Conservation (phyloP, 1,139 yeast species). For the Nakaseomyces bracarensis region DNA sequence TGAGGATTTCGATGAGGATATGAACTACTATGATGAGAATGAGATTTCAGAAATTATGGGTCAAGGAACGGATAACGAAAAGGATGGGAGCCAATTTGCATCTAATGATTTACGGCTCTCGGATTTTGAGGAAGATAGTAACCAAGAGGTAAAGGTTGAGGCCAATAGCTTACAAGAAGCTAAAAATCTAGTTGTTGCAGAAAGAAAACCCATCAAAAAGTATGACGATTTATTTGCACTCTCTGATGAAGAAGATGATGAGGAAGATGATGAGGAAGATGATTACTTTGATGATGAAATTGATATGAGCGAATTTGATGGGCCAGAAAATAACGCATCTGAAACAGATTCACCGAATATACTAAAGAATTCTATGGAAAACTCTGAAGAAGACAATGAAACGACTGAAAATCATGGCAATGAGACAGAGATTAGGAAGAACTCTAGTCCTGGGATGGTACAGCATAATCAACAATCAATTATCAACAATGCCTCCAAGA, state of each 20-base stretch:
- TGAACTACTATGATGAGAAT: slow-evolving; percentile 38
- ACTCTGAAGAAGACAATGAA: neutral
- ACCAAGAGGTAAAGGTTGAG: too few relatives aligned
- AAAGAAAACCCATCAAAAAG: slow-evolving; percentile 12
- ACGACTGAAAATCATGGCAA: neutral
- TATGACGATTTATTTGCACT: slow-evolving; percentile 25
- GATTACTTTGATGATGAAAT: slow-evolving; percentile 10
- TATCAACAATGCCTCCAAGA: too few relatives aligned
- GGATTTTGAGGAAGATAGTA: neutral
- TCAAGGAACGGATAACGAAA: neutral
- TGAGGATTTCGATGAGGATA: slow-evolving; percentile 46
- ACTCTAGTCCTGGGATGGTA: too few relatives aligned
- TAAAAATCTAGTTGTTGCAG: neutral
- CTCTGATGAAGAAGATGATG: slow-evolving; percentile 20
- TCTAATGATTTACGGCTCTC: neutral
- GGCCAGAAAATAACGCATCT: too few relatives aligned
- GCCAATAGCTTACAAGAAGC: neutral
- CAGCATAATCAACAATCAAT: too few relatives aligned
- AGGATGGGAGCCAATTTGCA: neutral
- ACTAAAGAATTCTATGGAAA: neutral
- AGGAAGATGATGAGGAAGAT: slow-evolving; percentile 10
- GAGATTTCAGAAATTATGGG: slow-evolving; percentile 23
- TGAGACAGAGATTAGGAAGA: too few relatives aligned
- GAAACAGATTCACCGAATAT: neutral
- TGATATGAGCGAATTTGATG: too few relatives aligned